phyloP scores from a whole-genome alignment of 2,329 filamentous ascomycete genomes.

The Colletotrichum cordylinicola region DNA sequence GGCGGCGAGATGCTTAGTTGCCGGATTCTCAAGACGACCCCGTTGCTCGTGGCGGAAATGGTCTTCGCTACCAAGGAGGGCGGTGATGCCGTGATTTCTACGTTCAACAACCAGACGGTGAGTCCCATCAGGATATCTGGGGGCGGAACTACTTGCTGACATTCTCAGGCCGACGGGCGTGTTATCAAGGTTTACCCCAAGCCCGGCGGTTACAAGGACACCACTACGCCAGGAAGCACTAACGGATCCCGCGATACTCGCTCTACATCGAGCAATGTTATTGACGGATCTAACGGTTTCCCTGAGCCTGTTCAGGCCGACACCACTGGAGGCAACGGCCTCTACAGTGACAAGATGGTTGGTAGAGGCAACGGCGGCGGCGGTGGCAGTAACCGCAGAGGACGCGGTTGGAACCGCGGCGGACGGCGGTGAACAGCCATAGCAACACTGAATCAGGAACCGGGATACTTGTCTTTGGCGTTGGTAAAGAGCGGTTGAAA shows the following conservation, averaged over 20 bases:
- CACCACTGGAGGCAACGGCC: constrained; percentile 27
- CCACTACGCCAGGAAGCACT: constrained; percentile 31
- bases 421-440: background rate
- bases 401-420: constrained; percentile 23
- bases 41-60: constrained; percentile 80
- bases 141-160: background rate
- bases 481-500: constrained; percentile 3
- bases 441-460: background rate
- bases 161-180: constrained; percentile 71
- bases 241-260: constrained; percentile 33
- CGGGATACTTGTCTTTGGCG: background rate
- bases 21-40: constrained; percentile 68
- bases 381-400: constrained; percentile 22
- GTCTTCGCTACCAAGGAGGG: constrained; percentile 75
- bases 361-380: background rate
- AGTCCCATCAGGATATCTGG: constrained; percentile 30
- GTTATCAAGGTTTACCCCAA: constrained; percentile 77
- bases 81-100: constrained; percentile 75
- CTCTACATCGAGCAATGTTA: constrained; percentile 42
- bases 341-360: constrained; percentile 60
- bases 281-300: constrained; percentile 62
- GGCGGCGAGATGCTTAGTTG: constrained; percentile 74
- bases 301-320: constrained; percentile 52
- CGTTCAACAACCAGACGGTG: constrained; percentile 81
- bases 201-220: constrained; percentile 46